A percentile compares a stretch with the other conserved stretches of the same genome.
Conservation (phyloP, 768 basidiomycete species). For the Clitopilus hobsonii region DNA sequence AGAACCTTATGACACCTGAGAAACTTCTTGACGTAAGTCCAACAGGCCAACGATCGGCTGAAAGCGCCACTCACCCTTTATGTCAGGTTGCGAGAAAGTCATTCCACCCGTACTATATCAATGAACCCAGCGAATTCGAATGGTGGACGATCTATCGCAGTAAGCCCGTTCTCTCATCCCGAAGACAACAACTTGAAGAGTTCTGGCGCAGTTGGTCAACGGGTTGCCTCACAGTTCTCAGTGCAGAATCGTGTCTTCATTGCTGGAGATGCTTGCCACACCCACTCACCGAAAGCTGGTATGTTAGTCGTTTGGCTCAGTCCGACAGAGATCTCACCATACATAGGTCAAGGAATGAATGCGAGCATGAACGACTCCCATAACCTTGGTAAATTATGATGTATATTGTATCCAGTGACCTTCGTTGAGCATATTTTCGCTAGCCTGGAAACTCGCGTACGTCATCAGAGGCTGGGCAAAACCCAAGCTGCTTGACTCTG, state of each 20-base stretch:
- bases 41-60: neutral
- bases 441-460: conserved; percentile 58
- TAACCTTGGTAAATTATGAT: conserved; percentile 45
- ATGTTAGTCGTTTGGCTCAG: conserved; percentile 2
- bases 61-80: neutral
- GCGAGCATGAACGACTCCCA: conserved; percentile 75
- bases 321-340: neutral
- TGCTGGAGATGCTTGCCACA: conserved; percentile 72
- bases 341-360: conserved; percentile 69
- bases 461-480: conserved; percentile 53
- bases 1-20: conserved; percentile 41
- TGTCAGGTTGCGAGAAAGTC: conserved; percentile 50
- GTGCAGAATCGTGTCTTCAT: conserved; percentile 67
- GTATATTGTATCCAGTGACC: neutral
- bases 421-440: neutral
- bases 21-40: conserved; percentile 46
- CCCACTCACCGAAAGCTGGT: conserved; percentile 66
- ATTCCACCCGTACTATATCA: conserved; percentile 51
- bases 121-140: conserved; percentile 43
- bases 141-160: conserved; percentile 77
- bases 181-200: neutral
- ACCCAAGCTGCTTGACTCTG: conserved; percentile 44
- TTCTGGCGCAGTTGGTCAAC: conserved; percentile 55
- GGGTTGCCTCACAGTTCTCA: conserved; percentile 62
- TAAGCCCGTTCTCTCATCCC: conserved; percentile 24